Evolutionary conservation across 768 basidiomycete species (phyloP), one percentile per base, ranked within the genome.

Genomic region (Mycena rebaudengoi): DNA sequence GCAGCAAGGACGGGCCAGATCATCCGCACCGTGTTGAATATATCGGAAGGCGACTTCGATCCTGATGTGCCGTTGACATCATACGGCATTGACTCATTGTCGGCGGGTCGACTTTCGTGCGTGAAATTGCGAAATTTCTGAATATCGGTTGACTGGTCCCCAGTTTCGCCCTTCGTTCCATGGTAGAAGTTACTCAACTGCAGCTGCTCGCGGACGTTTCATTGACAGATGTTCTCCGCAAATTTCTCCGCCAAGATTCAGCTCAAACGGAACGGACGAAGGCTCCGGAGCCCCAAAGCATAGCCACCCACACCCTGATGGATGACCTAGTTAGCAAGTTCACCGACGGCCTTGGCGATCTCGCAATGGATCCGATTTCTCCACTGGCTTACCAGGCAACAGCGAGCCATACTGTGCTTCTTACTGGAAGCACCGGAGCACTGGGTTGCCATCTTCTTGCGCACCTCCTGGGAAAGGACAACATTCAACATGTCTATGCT

Each of bases 11-110:
- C 64, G 69, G 21, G 62, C 64, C 21, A 33, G 54, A 21, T 62
- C 71, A 25, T 65, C 79, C n/a, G 76, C 3, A 39, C 29, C 7
- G 33, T 45, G 14, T 18, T 61, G 26, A 46, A 76, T 44, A 64
- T 82, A 25, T 57, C 75, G 1, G 60, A 60, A 20, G 70, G 74
- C 20, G 79, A 81, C 32, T 76, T 83, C 45, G 72, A 73, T 8
- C 48, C 66, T 1, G 74, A 80, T 13, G 74, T 79, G 7, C 81
- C 82, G 3, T 70, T 83, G 49, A 80, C 79, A 1, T 70, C 76
- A 1, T 82, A 82, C 41, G 82, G 82, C 12, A 5, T 64, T 18
- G 62, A 64, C 35, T 64, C 62, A 2, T 20, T 64, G 8, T 58
- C 56, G 2, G 62, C 62, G 1, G 40, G 25, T 1, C 55, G 62